Evolutionary conservation across 2,329 filamentous ascomycete genomes (phyloP), one percentile per base, ranked within the genome.

Genomic region (Diplodia sapinea): DNA sequence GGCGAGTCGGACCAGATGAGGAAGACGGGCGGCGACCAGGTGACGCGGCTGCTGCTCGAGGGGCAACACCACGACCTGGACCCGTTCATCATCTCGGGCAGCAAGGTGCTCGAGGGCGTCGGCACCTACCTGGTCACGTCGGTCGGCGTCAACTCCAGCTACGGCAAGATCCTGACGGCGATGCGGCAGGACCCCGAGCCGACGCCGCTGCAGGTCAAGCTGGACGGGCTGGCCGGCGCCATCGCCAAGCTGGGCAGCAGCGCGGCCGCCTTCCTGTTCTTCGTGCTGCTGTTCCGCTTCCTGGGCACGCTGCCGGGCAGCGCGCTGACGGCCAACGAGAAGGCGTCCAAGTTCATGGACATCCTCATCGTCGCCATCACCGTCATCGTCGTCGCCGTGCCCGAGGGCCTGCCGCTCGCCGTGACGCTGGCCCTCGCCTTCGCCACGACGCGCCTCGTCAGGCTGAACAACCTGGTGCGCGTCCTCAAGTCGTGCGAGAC

Each of bases 1-100:
- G 90, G 90, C 71, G 90, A 92, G 78, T 91, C 89, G 0, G 89
- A 92, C 72, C 84, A 89, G 62, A 85, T 91, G 76, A 89, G 87
- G 77, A 92, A 92, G 79, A 87, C 84, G 0, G 59, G 29, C 29
- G 59, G 59, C 17, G 59, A 51, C 8, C 59, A 63, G 31, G 59
- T 63, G 9, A 38, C 51, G 13, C 59, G 59, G 12, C 76, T 81
- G 12, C 76, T 81, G 5, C 88, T 85, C 13, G 82, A 87, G 20
- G 81, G 83, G 11, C 73, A 73, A 13, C 83, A 82, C 23, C 80
- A 81, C 4, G 85, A 83, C 68, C 31, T 63, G 47, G 85, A 88
- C 57, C 88, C 88, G 1, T 91, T 91, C 73, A 86, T 87, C 71
- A 83, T 87, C 66, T 86, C 84, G 9, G 85, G 85, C n/a, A 82